Evolutionary conservation across 108 stramenopile genomes (phyloP).

Genomic region (Poteriospumella lacustris): DNA sequence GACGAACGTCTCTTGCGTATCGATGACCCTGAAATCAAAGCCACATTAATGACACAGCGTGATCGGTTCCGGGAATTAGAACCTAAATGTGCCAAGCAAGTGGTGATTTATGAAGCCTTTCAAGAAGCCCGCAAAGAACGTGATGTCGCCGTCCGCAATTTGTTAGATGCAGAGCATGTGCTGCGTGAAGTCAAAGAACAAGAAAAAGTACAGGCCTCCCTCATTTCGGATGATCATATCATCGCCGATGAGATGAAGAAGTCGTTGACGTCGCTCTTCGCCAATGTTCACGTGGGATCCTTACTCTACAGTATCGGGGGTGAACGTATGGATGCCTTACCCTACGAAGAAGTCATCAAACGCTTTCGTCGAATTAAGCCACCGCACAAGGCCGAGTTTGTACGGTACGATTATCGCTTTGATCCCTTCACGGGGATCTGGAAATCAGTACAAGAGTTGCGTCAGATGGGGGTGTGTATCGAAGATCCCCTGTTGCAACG

Average conservation of each 20-base stretch:
- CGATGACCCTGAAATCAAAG: background rate
- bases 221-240: constrained; percentile 20
- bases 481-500: constrained; percentile 2
- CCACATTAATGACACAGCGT: background rate
- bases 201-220: background rate
- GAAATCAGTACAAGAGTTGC: constrained; percentile 16
- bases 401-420: constrained; percentile 14
- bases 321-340: background rate
- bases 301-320: background rate
- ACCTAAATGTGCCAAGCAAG: background rate
- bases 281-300: constrained; percentile 7
- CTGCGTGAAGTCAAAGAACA: background rate
- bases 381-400: background rate
- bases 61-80: background rate
- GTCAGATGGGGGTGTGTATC: background rate
- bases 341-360: background rate
- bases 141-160: background rate
- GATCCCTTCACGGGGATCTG: background rate
- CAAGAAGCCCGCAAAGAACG: background rate
- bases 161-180: background rate
- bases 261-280: background rate
- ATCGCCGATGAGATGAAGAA: background rate
- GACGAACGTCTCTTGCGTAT: background rate
- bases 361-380: background rate
- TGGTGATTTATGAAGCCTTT: background rate